Base-by-base conservation (phyloP, 306 rosid genomes). In the Acacia crassicarpa region DNA sequence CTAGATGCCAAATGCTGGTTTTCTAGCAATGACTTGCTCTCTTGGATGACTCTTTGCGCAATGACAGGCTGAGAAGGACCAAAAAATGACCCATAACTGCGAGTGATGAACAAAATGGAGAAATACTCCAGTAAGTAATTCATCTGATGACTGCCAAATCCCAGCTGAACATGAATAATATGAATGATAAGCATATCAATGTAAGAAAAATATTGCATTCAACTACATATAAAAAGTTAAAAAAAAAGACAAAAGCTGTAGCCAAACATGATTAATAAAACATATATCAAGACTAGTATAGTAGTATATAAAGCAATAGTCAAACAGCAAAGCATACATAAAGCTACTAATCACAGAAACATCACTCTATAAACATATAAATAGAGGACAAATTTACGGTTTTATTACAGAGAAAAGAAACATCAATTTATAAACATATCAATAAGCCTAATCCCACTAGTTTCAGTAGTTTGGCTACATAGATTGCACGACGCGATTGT, bases 1-100 rank as follows among this genome's bases (percentile, higher is more conserved):
- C 82, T 89, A 63, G 97, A 58, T 14, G 90, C 62, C 89, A 92
- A 86, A 75, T 94, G 94, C 71, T 88, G 86, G 81, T 81, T 94
- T 86, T 90, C 97, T 82, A 93, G 73, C 74, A 94, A 70, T 2
- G 97, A 93, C 87, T 91, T 92, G 94, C 97, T 91, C 90, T 94
- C 98, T 86, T 93, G 97, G 70, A 94, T 94, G 48, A 94, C 98
- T 89, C 98, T 85, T 48, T 87, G 90, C 51, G 98, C 88, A 78
- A 94, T 91, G 80, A 88, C 88, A 25, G 98, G 97, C 81, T 89
- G 91, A 78, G 97, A 90, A 45, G 97, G 94, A 58, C 97, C 98
- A 82, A 94, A 94, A 88, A 94, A 94, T 13, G 97, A 91, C 35
- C 98, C 98, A 80, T 78, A 94, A 86, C 98, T 94, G 97, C 91